Evolutionary conservation across 305 asterid genomes (phyloP).

Genomic region (Ruellia speciosa): DNA sequence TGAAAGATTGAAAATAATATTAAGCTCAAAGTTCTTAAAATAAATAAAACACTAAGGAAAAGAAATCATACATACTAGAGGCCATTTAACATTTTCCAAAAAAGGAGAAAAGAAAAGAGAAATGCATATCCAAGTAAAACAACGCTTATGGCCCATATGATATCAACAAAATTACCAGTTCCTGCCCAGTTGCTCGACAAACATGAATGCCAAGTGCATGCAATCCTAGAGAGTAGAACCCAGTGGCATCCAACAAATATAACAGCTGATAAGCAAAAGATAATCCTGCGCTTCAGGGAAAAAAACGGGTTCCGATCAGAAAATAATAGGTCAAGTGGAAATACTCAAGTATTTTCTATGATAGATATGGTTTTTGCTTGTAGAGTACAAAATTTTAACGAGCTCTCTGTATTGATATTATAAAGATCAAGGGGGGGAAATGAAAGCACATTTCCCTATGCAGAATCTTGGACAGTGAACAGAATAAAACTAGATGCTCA

Average conservation of each 20-base stretch:
- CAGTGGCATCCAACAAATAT: slow-evolving; percentile 74
- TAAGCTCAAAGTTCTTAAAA: slow-evolving; percentile 14
- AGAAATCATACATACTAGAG: slow-evolving; percentile 1
- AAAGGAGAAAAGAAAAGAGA: neutral
- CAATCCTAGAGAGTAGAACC: slow-evolving; percentile 66
- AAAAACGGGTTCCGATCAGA: slow-evolving; percentile 24
- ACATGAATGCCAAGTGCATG: slow-evolving; percentile 90
- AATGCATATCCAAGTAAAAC: slow-evolving; percentile 3
- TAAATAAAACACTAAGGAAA: slow-evolving; percentile 6
- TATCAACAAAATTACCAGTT: slow-evolving; percentile 48
- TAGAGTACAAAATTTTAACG: neutral
- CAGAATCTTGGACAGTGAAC: no score
- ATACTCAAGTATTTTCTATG: slow-evolving; percentile 10
- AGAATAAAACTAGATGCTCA: no score
- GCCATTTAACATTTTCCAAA: slow-evolving; percentile 7
- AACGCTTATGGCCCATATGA: slow-evolving; percentile 12
- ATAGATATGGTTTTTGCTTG: slow-evolving; percentile 1
- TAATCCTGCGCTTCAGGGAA: slow-evolving; percentile 46
- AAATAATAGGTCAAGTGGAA: slow-evolving; percentile 11
- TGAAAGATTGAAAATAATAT: neutral
- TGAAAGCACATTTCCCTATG: no score
- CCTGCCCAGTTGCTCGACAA: slow-evolving; percentile 98
- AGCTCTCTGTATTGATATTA: neutral
- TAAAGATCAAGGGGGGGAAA: no score
- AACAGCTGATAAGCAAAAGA: slow-evolving; percentile 90